These are phyloP conservation scores for Trametes gibbosa DNA, from an alignment of 768 basidiomycete species.

Conservation along the genomic window DNA sequence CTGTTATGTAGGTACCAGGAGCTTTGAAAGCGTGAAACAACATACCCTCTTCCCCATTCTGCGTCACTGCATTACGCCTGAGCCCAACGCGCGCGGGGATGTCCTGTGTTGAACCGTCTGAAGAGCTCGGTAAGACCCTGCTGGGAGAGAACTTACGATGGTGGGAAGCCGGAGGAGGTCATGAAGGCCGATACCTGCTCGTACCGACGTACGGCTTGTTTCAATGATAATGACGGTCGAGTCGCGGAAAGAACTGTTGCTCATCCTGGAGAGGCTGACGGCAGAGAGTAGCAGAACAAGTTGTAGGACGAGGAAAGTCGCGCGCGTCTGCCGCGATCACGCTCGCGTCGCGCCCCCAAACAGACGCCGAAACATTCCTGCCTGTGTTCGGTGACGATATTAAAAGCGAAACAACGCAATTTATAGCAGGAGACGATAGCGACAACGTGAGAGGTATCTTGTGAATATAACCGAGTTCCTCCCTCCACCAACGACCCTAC, in stretches of 20 bases:
- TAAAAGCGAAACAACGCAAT: not conserved
- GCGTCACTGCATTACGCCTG: slow-evolving; percentile 35
- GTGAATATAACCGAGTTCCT: not conserved
- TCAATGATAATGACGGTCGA: slow-evolving; percentile 80
- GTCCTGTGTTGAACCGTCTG: slow-evolving; percentile 48
- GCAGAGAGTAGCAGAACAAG: no score
- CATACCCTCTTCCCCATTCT: slow-evolving; percentile 34
- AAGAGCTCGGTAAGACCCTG: not conserved
- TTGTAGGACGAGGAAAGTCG: not conserved
- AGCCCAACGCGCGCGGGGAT: slow-evolving; percentile 79
- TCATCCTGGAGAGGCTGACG: slow-evolving; percentile 8
- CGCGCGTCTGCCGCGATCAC: slow-evolving; percentile 13
- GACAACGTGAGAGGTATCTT: not conserved
- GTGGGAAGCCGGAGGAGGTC: slow-evolving; percentile 78
- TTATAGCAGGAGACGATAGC: slow-evolving; percentile 3
- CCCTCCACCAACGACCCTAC: not conserved
- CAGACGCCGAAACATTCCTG: not conserved
- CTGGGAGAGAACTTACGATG: slow-evolving; percentile 51
- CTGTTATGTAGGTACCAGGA: slow-evolving; percentile 16
- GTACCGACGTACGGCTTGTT: slow-evolving; percentile 63
- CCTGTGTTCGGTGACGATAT: not conserved
- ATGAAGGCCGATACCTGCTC: slow-evolving; percentile 76
- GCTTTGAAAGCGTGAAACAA: slow-evolving; percentile 23
- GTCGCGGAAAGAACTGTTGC: slow-evolving; percentile 54
- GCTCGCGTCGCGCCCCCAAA: slow-evolving; percentile 4